These are phyloP conservation scores for Byssochlamys sp. DNA, from an alignment of 2,329 filamentous ascomycete genomes.

Conservation along the genomic window DNA sequence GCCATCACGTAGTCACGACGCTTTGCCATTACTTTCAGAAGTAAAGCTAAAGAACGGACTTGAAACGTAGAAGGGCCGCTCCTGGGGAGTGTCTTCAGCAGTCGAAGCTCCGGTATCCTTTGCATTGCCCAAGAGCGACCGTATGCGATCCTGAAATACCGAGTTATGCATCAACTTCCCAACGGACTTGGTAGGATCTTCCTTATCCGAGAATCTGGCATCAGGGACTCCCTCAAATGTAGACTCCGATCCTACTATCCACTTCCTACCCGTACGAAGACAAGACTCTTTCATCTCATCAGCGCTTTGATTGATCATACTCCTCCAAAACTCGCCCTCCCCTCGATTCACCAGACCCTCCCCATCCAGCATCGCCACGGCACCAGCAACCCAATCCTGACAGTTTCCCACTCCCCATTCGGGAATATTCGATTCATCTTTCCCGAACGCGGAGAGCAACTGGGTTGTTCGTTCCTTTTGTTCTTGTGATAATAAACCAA, in stretches of 20 bases:
- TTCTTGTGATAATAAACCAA: slow-evolving; percentile 5
- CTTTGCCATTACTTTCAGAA: neutral
- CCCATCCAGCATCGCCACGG: slow-evolving; percentile 4
- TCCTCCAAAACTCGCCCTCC: slow-evolving; percentile 11
- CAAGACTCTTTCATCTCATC: slow-evolving; percentile 8
- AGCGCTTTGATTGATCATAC: slow-evolving; percentile 11
- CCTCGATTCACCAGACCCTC: slow-evolving; percentile 2
- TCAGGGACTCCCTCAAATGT: slow-evolving; percentile 6
- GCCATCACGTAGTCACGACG: neutral
- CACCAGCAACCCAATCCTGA: slow-evolving; percentile 10
- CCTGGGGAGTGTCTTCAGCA: neutral
- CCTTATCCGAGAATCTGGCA: slow-evolving; percentile 9
- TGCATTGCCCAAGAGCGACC: slow-evolving; percentile 3
- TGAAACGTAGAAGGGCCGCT: slow-evolving; percentile 10
- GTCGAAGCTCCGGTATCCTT: neutral
- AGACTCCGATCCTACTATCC: slow-evolving; percentile 7
- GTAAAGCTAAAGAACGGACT: slow-evolving; percentile 10
- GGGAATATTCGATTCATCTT: slow-evolving; percentile 8
- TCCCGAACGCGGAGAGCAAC: slow-evolving; percentile 7
- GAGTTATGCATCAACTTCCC: slow-evolving; percentile 7
- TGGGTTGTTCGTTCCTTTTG: slow-evolving; percentile 1
- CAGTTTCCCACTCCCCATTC: slow-evolving; percentile 11
- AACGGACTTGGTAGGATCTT: neutral
- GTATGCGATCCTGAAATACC: slow-evolving; percentile 6
- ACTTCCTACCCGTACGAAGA: slow-evolving; percentile 3